Base-by-base conservation (phyloP, 2,329 filamentous ascomycete genomes). In the Lasiodiplodia citricola region DNA sequence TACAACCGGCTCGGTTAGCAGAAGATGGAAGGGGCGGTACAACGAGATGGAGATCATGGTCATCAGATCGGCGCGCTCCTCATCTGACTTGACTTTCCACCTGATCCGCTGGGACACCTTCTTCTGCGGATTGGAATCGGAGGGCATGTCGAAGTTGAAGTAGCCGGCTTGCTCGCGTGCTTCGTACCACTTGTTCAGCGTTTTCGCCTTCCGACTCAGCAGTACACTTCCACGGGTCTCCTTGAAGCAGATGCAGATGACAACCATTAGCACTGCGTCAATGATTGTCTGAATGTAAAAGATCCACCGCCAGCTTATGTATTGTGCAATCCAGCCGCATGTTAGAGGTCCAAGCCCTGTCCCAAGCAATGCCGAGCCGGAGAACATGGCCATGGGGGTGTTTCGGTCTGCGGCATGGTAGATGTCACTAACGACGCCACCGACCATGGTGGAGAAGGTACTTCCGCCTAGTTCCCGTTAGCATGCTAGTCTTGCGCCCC, bases 401-500 rank as follows among this genome's bases (percentile, higher is more conserved):
- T 97, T 97, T 41, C 95, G 86, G 55, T 92, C 90, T 69, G 92
- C 83, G 11, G 92, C 88, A 58, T 90, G 87, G 81, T 94, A 97
- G 69, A 97, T 87, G 75, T 97, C 94, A 63, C 91, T 91, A 51
- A 97, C 91, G 4, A 97, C 92, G 3, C 94, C 94, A n/a, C 94
- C 94, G 0, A 97, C 91, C 86, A 97, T 94, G 25, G 93, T 96
- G 55, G 91, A 93, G 76, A 96, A 97, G 0, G 87, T 89, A 60
- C 90, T 93, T 6, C 88, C 90, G 7, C 92, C 92, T 68, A 50
- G 2, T 25, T n/a, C 14, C 38, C 10, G 47, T 64, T 18, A 64
- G 60, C 60, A 51, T 28, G 7, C 7, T 21, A 10, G 3, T 11
- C 21, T 13, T 8, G 3, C 31, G 5, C 10, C 37, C 37, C 47